Evolutionary conservation across 257 asterid genomes (phyloP).

Genomic region (Striga asiatica): DNA sequence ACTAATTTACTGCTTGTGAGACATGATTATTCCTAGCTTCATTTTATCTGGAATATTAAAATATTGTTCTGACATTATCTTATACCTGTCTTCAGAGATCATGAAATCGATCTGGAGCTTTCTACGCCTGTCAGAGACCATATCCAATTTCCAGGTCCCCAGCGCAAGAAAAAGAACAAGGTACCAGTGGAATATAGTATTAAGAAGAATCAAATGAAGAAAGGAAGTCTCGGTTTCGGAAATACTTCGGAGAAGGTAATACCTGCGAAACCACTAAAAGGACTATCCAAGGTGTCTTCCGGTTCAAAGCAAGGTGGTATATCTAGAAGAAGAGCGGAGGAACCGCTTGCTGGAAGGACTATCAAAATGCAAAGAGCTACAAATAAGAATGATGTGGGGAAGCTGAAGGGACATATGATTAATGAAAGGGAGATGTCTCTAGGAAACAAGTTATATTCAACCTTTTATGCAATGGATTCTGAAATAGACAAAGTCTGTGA

Average conservation of each 20-base stretch:
- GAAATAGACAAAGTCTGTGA: conserved; percentile 22
- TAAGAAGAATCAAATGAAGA: conserved; percentile 17
- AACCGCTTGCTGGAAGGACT: conserved; percentile 16
- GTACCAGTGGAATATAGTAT: conserved; percentile 16
- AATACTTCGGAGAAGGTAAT: conserved; percentile 20
- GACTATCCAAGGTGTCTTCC: conserved; percentile 25
- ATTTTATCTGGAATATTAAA: background rate
- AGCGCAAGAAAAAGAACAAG: conserved; percentile 18
- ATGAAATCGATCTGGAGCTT: conserved; percentile 37
- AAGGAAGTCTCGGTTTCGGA: conserved; percentile 18
- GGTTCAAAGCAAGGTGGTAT: conserved; percentile 21
- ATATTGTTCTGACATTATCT: conserved; percentile 4
- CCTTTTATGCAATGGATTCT: conserved; percentile 19
- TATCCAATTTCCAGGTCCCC: conserved; percentile 57
- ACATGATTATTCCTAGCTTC: conserved; percentile 3
- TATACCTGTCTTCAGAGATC: conserved; percentile 40
- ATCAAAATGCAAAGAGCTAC: conserved; percentile 27
- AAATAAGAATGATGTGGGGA: conserved; percentile 22
- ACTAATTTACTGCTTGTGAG: conserved; percentile 86
- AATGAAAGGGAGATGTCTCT: conserved; percentile 26
- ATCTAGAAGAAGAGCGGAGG: conserved; percentile 30
- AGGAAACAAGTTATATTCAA: conserved; percentile 30
- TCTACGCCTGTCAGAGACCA: conserved; percentile 62
- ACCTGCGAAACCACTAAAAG: conserved; percentile 24
- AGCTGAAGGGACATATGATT: conserved; percentile 17